Base-by-base conservation (phyloP, 179 eudicot species). In the Gypsophila paniculata region DNA sequence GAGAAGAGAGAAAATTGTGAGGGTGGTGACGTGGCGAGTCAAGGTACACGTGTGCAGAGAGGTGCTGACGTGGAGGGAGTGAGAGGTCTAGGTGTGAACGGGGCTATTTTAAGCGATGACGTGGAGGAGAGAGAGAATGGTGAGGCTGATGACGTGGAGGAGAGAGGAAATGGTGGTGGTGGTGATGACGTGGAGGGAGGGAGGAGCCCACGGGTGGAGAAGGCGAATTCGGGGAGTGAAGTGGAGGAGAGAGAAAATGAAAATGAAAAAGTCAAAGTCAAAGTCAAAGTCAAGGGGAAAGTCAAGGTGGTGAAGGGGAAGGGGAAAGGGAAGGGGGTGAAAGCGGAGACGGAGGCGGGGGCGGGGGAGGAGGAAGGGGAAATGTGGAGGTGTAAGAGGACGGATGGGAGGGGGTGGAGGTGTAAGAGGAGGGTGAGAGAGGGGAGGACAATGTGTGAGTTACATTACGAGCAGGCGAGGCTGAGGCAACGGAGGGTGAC, bases 391-490 rank as follows among this genome's bases (percentile, higher is more conserved):
- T 84, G 87, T 75, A 84, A 81, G 70, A 76, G 87, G 77, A 81
- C 74, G 17, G 87, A 84, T 34, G 87, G 87, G 34, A 59, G 87
- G 15, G 85, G 70, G 18, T 84, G 87, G 87, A 65, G 87, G 70
- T 84, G 87, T 71, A 84, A 84, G 72, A 80, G 82, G 75, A 68
- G 17, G 61, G 81, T 72, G 6, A 26, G 72, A 59, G 79, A 81
- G 8, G 87, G 85, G 39, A 83, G 78, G 58, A 65, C 81, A 17
- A 70, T 84, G 51, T 84, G 87, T 66, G 87, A 79, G 76, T 74
- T 85, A 74, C 99, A 95, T 74, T 78, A 84, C 62, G 81, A 87
- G 39, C 99, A 95, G 42, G 96, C 90, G 68, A 89, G 82, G 44
- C 89, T 82, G 68, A 86, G 98, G 14, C 89, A 87, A 70, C 51